Evolutionary conservation across 352 stramenopile genomes (phyloP), one percentile per base, ranked within the genome.

Genomic region (Blastocystis sp.): DNA sequence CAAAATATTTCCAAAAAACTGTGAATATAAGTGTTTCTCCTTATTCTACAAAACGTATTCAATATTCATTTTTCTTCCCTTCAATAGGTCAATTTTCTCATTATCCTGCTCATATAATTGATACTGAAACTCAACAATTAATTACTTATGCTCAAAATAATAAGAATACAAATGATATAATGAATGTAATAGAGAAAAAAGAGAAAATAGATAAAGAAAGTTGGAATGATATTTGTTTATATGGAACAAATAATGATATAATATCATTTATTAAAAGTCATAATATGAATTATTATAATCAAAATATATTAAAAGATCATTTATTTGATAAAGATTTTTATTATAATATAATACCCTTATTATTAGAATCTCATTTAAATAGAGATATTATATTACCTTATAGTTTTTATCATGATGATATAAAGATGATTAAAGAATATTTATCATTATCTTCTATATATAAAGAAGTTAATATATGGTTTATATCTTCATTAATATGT

Each of bases 51-150:
- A 65, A 32, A 19, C 68, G 66, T 41, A 69, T 73, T 19, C 62
- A 42, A 11, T 77, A 71, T 42, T 68, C 66, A 0, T 81, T 78
- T 46, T 81, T 80, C 64, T 81, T 80, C 49, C 72, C 75, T 1
- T 25, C 56, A 16, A 55, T 55, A 25, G 74, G 75, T 13, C 9
- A 46, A 5, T 81, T 77, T 37, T 35, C 58, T 0, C 72, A 78
- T 30, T 80, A 78, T 43, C 70, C 74, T 19, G 73, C 72, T 0
- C 69, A 76, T 13, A 71, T 72, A 5, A 70, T 73, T 5, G 42
- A 75, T 11, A 47, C 69, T 2, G 68, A 57, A 3, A 32, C 24
- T 6, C 19, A 27, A 0, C 33, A 67, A 16, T 59, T 79, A 1
- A 65, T 80, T 34, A 68, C 65, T 1, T 76, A 57, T 55, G 72